A percentile compares a stretch with the other conserved stretches of the same genome.
These are phyloP conservation scores for Hemisphaericaspora xylofermentans DNA, from an alignment of 1,139 yeast species.

Conservation along the genomic window DNA sequence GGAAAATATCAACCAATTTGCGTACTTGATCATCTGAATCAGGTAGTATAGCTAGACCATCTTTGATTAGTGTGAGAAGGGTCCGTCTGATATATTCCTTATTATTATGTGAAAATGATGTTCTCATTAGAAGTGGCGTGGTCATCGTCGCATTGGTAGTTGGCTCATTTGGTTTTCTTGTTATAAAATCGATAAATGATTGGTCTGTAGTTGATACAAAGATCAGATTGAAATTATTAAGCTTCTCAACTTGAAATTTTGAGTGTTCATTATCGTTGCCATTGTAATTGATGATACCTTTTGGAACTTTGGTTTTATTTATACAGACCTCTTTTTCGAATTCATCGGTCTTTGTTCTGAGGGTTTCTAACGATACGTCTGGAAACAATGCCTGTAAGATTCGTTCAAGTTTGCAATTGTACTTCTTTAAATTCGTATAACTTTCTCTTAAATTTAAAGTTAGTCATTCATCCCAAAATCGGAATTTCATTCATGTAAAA, in stretches of 20 bases:
- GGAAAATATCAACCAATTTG: conserved; percentile 14
- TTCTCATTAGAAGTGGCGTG: conserved; percentile 3
- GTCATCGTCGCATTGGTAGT: conserved; percentile 2
- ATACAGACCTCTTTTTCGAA: conserved; percentile 15
- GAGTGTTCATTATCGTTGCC: not conserved
- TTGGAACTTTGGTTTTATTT: conserved; percentile 8
- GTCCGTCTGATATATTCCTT: conserved; percentile 7
- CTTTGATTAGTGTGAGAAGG: conserved; percentile 8
- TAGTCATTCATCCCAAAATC: not conserved
- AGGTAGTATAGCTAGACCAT: conserved; percentile 15
- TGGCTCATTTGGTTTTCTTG: conserved; percentile 9
- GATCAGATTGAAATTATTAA: conserved; percentile 11
- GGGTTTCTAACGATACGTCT: conserved; percentile 11
- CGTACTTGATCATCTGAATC: conserved; percentile 11
- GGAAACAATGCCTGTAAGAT: conserved; percentile 16
- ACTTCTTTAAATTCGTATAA: conserved; percentile 9
- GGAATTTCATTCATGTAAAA: not conserved
- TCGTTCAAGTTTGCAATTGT: conserved; percentile 18
- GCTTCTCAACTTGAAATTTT: conserved; percentile 4
- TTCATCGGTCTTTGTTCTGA: conserved; percentile 16
- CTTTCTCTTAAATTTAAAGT: conserved; percentile 5
- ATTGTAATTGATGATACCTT: conserved; percentile 1
- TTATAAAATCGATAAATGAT: conserved; percentile 19
- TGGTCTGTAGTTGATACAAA: conserved; percentile 20
- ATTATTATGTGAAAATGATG: conserved; percentile 10